Evolutionary conservation across 192 early-diverging fungal species (phyloP).

Genomic region (Coemansia sp.): DNA sequence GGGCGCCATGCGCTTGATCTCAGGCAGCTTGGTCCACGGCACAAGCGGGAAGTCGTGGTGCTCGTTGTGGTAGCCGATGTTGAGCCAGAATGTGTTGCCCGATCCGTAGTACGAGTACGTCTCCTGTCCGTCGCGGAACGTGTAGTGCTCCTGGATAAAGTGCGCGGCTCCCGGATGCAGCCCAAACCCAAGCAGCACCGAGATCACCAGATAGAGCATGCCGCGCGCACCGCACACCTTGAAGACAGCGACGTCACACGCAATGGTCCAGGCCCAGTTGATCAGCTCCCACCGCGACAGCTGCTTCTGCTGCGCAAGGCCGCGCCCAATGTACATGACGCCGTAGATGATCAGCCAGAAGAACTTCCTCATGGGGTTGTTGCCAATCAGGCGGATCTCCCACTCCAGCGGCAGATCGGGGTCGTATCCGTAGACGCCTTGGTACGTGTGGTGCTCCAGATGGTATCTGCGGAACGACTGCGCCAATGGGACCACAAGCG

Average conservation of each 20-base stretch:
- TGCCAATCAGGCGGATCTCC: slow-evolving; percentile 77
- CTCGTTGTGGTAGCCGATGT: slow-evolving; percentile 98
- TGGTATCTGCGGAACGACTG: slow-evolving; percentile 86
- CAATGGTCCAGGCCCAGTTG: slow-evolving; percentile 72
- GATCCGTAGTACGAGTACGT: slow-evolving; percentile 97
- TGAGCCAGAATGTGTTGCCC: slow-evolving; percentile 85
- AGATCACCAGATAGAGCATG: slow-evolving; percentile 66
- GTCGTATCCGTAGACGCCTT: slow-evolving; percentile 92
- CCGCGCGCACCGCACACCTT: slow-evolving; percentile 64
- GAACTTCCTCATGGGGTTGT: slow-evolving; percentile 68
- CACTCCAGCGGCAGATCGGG: slow-evolving; percentile 89
- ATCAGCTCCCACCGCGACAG: slow-evolving; percentile 77
- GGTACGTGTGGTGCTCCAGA: slow-evolving; percentile 96
- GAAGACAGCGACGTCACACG: slow-evolving; percentile 58
- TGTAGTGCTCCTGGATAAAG: slow-evolving; percentile 98
- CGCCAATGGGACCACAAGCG: slow-evolving; percentile 77
- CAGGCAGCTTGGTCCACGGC: slow-evolving; percentile 86
- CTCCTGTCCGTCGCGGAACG: slow-evolving; percentile 89
- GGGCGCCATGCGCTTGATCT: slow-evolving; percentile 73
- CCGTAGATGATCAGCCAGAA: slow-evolving; percentile 85
- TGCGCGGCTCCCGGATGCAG: slow-evolving; percentile 94
- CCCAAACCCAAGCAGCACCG: slow-evolving; percentile 80
- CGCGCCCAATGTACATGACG: slow-evolving; percentile 82
- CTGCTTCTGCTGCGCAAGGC: slow-evolving; percentile 65
- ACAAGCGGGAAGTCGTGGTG: slow-evolving; percentile 95